Conservation (phyloP, 495 filamentous ascomycete species). For the Aspergillus nidulans region DNA sequence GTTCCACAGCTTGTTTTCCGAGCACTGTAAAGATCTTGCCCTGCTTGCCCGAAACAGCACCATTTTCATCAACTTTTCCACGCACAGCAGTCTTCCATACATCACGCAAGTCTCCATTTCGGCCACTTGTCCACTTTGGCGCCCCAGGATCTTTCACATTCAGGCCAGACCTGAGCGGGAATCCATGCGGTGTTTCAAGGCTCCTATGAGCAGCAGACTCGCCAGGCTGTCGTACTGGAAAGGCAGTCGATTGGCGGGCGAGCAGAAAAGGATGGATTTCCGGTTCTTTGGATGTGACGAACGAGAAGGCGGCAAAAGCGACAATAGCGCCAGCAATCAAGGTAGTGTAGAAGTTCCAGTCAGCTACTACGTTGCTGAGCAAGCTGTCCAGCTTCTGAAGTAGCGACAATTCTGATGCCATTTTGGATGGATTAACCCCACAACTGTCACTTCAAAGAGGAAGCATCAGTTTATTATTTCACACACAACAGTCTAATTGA, state of each 20-base stretch:
- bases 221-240: conserved; percentile 74
- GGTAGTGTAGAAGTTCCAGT: conserved; percentile 77
- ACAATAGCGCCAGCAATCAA: conserved; percentile 54
- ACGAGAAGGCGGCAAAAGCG: conserved; percentile 59
- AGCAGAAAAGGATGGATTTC: conserved; percentile 91
- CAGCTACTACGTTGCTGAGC: conserved; percentile 61
- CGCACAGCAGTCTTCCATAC: conserved; percentile 77
- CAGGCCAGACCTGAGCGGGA: conserved; percentile 75
- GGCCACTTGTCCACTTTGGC: conserved; percentile 74
- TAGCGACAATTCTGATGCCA: conserved; percentile 49
- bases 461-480: not conserved
- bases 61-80: conserved; percentile 58
- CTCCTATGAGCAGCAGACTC: conserved; percentile 81
- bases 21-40: conserved; percentile 78
- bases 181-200: conserved; percentile 74
- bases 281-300: conserved; percentile 62
- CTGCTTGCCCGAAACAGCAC: conserved; percentile 53
- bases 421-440: conserved; percentile 14
- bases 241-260: conserved; percentile 71
- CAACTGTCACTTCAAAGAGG: not conserved
- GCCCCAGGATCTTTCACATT: conserved; percentile 79
- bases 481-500: not conserved
- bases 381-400: conserved; percentile 62
- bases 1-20: conserved; percentile 67
- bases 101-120: conserved; percentile 87